A percentile compares a stretch with the other conserved stretches of the same genome.
Conservation (phyloP, 2,329 filamentous ascomycete species). For the Colletotrichum sublineola region DNA sequence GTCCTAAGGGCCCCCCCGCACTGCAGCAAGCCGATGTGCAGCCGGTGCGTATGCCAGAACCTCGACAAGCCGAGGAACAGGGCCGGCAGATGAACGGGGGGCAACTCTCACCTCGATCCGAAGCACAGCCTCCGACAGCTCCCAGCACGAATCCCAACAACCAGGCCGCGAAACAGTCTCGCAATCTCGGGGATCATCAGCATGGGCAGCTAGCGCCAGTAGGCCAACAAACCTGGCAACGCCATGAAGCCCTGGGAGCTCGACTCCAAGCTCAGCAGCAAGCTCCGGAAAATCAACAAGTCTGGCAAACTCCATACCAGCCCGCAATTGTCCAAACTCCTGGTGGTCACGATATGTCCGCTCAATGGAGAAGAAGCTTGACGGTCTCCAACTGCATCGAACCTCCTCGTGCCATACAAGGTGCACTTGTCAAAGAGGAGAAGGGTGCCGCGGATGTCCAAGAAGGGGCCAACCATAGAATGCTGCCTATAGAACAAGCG, state of each 20-base stretch:
- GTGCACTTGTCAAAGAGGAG: neutral
- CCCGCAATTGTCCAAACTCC: neutral
- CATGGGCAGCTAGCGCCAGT: neutral
- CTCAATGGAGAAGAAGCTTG: neutral
- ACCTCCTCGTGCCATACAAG: neutral
- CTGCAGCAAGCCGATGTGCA: neutral
- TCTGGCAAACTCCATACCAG: neutral
- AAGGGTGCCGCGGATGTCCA: too few species aligned
- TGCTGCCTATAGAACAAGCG: neutral
- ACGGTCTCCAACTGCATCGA: neutral
- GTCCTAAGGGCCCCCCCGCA: neutral
- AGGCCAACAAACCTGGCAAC: neutral
- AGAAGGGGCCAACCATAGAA: neutral
- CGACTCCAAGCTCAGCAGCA: neutral
- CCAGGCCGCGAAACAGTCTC: neutral
- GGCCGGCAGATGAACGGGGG: neutral
- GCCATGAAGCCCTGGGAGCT: neutral
- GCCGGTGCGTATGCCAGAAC: neutral
- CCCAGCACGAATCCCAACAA: neutral
- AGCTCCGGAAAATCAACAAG: neutral
- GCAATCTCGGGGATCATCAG: neutral
- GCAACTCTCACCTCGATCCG: neutral
- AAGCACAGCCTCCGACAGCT: neutral
- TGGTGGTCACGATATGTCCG: too few species aligned
- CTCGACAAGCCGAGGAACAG: neutral